Base-by-base conservation (phyloP, 2,329 filamentous ascomycete species). In the Aureobasidium namibiae region DNA sequence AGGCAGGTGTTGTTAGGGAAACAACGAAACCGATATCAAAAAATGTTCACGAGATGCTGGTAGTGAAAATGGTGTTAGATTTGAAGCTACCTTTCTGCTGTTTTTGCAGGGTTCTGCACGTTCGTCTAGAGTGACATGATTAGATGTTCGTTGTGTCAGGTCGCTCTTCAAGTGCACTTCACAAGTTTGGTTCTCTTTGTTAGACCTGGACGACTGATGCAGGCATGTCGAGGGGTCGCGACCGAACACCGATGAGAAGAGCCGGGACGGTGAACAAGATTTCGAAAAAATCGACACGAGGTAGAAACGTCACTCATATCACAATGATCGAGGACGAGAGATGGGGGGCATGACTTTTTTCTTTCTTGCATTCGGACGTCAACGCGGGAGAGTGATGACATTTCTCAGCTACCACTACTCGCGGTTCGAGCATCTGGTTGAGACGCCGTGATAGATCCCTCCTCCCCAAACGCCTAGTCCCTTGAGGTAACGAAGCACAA, bases 401-500 rank as follows among this genome's bases (percentile, higher is more conserved):
- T 59, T 59, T 59, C 57, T 59, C 46, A 53, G 57, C 57, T 59
- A 59, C 46, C 57, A 59, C 57, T 59, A 59, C 57, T 59, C 57
- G 54, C 54, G 36, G 33, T 59, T 49, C 34, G 16, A 48, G 48
- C 57, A 59, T 59, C 45, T 39, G 56, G 34, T 57, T 59, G 42
- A 36, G 54, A 57, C 42, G 38, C 54, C 54, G 54, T 57, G 38
- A 57, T 38, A 46, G 38, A 46, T 46, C 42, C 54, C 54, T 57
- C 54, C 54, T 54, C 50, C 42, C 60, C 67, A 68, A 59, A 46
- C 50, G 54, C 68, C 69, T 65, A 67, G 70, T 64, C 68, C 57
- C 46, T 42, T 59, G 38, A 46, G 54, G 34, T 46, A 57, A 48
- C 41, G 54, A 57, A 48, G 69, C 69, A 56, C 66, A 68, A 70